Percentiles rank a stretch among this genome's conserved stretches.
Conservation (phyloP, 108 stramenopile species). For the Bacterosira constricta region DNA sequence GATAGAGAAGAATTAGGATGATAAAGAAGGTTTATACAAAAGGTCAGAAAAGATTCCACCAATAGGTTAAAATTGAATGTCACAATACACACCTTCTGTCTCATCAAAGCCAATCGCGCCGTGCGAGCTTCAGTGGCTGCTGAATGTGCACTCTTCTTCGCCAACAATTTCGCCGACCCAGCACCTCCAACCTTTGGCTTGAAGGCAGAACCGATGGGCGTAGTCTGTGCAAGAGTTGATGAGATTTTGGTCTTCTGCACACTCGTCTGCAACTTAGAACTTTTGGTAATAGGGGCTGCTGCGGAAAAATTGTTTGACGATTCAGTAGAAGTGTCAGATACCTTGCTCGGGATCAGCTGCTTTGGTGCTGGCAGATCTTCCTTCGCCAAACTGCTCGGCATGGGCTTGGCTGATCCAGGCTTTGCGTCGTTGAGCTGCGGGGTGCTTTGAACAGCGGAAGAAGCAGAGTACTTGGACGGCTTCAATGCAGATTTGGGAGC, state of each 20-base stretch:
- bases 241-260: background rate
- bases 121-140: constrained; percentile 55
- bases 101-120: constrained; percentile 54
- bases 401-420: background rate
- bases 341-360: constrained; percentile 3
- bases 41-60: constrained; percentile 1
- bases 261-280: background rate
- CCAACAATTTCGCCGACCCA: constrained; percentile 20
- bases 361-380: background rate
- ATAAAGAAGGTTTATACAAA: constrained; percentile 21
- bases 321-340: constrained; percentile 5
- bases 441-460: constrained; percentile 1
- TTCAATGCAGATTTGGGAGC: constrained; percentile 37
- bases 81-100: constrained; percentile 42
- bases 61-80: constrained; percentile 11
- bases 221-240: constrained; percentile 1
- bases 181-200: constrained; percentile 10
- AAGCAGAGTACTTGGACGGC: constrained; percentile 33
- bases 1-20: constrained; percentile 27
- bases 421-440: constrained; percentile 5
- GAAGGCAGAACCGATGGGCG: constrained; percentile 1
- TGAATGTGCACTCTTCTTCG: constrained; percentile 48
- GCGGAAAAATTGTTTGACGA: background rate
- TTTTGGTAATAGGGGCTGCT: background rate
- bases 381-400: background rate